Evolutionary conservation across 2,329 filamentous ascomycete genomes (phyloP), one percentile per base, ranked within the genome.

Genomic region (Clonostachys sp.): DNA sequence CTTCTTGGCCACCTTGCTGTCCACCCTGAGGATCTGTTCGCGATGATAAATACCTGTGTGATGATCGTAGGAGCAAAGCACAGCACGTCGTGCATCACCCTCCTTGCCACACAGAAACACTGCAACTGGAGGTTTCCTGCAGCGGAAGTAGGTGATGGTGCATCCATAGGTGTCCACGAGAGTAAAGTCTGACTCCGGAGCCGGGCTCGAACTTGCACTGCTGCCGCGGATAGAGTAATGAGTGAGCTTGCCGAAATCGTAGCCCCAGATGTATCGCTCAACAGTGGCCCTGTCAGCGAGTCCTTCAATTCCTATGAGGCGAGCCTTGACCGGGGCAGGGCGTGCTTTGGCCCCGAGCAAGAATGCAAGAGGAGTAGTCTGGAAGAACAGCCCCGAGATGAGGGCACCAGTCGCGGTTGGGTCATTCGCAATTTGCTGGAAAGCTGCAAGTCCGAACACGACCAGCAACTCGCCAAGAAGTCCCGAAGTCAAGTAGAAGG

Each of bases 61-160:
- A 65, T 65, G 69, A 50, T 75, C 70, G 46, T 74, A 75, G 0
- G 68, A 73, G 51, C 71, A 74, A 13, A 70, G 57, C 6, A 75
- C 53, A 4, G 68, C 67, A 8, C 73, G 61, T 48, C 73, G 70
- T 67, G 72, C 70, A 3, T 71, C 71, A 5, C 68, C 68, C 50
- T 74, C 73, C 1, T 56, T 54, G 9, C 67, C 72, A n/a, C 64
- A 67, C n/a, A 73, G 51, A 9, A 76, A 53, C 45, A 73, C 62
- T 34, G 63, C 67, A 2, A 67, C 59, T 0, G 73, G 73, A 2
- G 56, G 58, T 4, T 35, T 35, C 12, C 34, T n/a, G 12, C 47
- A 18, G 2, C 44, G 49, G 51, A 74, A 72, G 8, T 71, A 53
- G 0, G 65, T 72, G 2, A 66, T 67, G 5, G 68, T 73, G 64